Evolutionary conservation across 768 basidiomycete genomes (phyloP), one percentile per base, ranked within the genome.

Genomic region (Chalciporus pseudorubinellus): DNA sequence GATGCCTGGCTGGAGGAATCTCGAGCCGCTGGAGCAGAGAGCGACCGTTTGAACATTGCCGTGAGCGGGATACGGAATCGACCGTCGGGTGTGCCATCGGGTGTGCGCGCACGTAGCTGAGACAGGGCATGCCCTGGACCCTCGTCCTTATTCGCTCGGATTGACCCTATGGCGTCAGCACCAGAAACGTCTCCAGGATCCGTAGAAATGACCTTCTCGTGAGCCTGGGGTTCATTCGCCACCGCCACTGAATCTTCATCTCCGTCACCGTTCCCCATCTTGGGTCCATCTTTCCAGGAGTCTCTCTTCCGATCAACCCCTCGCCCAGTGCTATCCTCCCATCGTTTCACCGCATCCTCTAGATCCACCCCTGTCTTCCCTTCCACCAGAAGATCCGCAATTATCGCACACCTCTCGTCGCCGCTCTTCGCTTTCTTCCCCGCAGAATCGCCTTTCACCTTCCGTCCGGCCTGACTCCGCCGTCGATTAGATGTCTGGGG

Each of bases 281-380:
- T 43, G 16, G 41, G n/a, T 16, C 16, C 48, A 44, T 39, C 48
- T 11, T 40, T 52, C 48, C 46, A 49, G 14, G 44, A 8, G 22
- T 31, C 51, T 26, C 46, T 58, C 46, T 24, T 57, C 38, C 33
- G 43, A 34, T 24, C 46, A 9, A 43, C 21, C 4, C 39, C 54
- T 43, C 18, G 51, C 13, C 53, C 40, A 1, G 52, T 52, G 41
- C 53, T 47, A 18, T 59, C 53, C 50, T 69, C 67, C 67, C 67
- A 89, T 65, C 79, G 77, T 52, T 77, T 74, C 21, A 89, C 76
- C 7, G 85, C 86, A 19, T 71, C 69, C 59, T 81, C 82, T 7
- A 89, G 74, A 53, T 79, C 83, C 16, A 72, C 60, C 6, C 87
- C 87, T 46, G 71, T 82, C 68, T 85, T 84, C 3, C 88, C 87